Base-by-base conservation (phyloP, 805 yeast genomes). In the Hanseniaspora valbyensis region DNA sequence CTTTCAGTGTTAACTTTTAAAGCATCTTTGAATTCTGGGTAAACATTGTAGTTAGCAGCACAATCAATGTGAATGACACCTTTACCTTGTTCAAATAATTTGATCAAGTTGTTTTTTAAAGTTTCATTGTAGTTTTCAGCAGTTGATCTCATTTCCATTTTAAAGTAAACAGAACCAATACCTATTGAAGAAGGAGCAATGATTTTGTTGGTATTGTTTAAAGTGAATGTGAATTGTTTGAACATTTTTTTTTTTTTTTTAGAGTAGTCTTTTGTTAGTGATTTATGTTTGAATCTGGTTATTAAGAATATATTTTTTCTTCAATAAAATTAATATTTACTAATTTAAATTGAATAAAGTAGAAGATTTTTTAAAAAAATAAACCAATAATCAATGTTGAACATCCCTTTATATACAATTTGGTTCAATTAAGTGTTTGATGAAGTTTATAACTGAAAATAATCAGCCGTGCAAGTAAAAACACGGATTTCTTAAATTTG, bases 41-140 rank as follows among this genome's bases (percentile, higher is more conserved):
- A 73, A 13, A 80, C 77, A 52, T 69, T 65, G 60, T 78, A 78
- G 16, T 67, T 59, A 58, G 77, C 80, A 8, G 83, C 83, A 44
- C 75, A 73, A 58, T 78, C 83, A 41, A 78, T 59, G 57, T 77
- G 82, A 41, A 71, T 66, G 54, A 71, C 69, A 0, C 83, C 83
- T 5, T 70, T 69, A 26, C 66, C 55, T 1, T 64, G 56, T 14
- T 69, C 53, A 3, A 69, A 69, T 33, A 64, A 65, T 1, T 56
- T 61, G 3, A 68, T 64, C 18, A 70, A 57, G 10, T 58, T 59
- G 2, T 62, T 49, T 33, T 65, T 62, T 54, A 66, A 56, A 12
- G 52, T 55, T 3, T 56, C 55, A 22, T 14, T 37, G 41, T 37
- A 37, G 24, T 60, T 64, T 5, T 54, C 54, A 7, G 28, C 43